phyloP scores from a whole-genome alignment of 1,284 basidiomycete species.

The Leccinum fallax region DNA sequence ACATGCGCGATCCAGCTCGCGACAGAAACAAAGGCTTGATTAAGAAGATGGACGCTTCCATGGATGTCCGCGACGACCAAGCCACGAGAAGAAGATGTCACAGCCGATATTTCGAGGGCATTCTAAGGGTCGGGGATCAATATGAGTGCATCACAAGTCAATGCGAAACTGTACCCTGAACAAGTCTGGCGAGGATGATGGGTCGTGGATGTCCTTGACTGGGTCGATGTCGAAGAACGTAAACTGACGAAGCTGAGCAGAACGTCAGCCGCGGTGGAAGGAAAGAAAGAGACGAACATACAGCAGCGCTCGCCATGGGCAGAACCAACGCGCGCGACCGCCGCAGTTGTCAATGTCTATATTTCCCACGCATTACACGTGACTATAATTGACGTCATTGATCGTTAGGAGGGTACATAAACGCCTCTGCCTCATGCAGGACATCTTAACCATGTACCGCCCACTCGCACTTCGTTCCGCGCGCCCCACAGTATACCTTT shows the following conservation, averaged over 20 bases:
- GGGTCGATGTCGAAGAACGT: slow-evolving; percentile 75
- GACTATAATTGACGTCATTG: slow-evolving; percentile 2
- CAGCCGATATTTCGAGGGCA: slow-evolving; percentile 71
- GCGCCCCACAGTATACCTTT: slow-evolving; percentile 21
- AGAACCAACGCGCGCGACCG: background rate
- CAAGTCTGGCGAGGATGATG: slow-evolving; percentile 71
- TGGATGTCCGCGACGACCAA: slow-evolving; percentile 81
- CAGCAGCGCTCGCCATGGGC: background rate
- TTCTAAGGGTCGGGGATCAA: slow-evolving; percentile 41
- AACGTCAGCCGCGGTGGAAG: slow-evolving; percentile 8
- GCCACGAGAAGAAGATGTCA: slow-evolving; percentile 61
- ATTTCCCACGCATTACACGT: background rate
- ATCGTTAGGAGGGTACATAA: slow-evolving; percentile 3
- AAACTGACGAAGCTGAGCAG: slow-evolving; percentile 77
- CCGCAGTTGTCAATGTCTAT: background rate
- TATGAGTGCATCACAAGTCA: background rate
- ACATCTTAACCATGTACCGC: slow-evolving; percentile 20
- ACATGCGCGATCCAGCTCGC: slow-evolving; percentile 80
- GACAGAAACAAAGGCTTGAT: slow-evolving; percentile 73
- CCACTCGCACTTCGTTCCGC: slow-evolving; percentile 11
- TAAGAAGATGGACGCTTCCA: slow-evolving; percentile 76
- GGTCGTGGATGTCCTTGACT: slow-evolving; percentile 81
- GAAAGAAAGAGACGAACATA: background rate
- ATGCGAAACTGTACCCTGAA: slow-evolving; percentile 58
- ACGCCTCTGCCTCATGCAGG: background rate